phyloP scores from a whole-genome alignment of 179 eudicot genomes.

The Beta corolliflora region DNA sequence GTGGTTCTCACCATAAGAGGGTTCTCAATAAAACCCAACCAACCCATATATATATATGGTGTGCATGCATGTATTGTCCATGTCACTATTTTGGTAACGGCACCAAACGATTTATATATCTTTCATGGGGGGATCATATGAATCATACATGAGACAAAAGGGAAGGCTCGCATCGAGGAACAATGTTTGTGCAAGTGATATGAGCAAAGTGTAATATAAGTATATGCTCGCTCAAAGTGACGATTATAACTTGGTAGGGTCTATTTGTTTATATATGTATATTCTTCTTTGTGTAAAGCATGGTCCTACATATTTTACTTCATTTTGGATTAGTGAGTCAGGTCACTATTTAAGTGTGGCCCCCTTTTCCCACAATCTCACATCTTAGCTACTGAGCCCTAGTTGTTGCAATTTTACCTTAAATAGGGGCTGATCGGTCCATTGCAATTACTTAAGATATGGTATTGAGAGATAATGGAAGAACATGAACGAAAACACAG shows the following conservation, averaged over 20 bases:
- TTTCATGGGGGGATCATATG: constrained; percentile 7
- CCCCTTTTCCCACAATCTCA: neutral
- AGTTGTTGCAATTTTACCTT: neutral
- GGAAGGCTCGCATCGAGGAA: constrained; percentile 1
- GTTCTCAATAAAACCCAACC: too few relatives aligned
- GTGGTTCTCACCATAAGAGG: too few relatives aligned
- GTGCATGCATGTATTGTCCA: constrained; percentile 24
- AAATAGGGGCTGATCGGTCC: neutral
- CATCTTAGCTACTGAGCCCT: neutral
- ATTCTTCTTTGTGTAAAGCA: neutral
- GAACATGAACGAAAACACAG: too few relatives aligned
- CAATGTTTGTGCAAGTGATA: constrained; percentile 8
- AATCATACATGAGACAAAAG: constrained; percentile 27
- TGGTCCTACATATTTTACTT: constrained; percentile 4
- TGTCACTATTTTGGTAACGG: constrained; percentile 17
- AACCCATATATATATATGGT: neutral
- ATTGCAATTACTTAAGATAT: neutral
- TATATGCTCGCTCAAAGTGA: neutral
- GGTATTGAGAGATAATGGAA: neutral
- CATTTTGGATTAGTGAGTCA: constrained; percentile 12
- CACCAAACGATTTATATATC: neutral
- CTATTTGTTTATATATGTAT: neutral
- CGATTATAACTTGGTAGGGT: constrained; percentile 1
- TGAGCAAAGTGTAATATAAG: constrained; percentile 1
- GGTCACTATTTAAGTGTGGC: neutral